These are phyloP conservation scores for Sphagnum contortum DNA, from an alignment of 225 moss, liverwort and hornwort species.

Conservation along the genomic window DNA sequence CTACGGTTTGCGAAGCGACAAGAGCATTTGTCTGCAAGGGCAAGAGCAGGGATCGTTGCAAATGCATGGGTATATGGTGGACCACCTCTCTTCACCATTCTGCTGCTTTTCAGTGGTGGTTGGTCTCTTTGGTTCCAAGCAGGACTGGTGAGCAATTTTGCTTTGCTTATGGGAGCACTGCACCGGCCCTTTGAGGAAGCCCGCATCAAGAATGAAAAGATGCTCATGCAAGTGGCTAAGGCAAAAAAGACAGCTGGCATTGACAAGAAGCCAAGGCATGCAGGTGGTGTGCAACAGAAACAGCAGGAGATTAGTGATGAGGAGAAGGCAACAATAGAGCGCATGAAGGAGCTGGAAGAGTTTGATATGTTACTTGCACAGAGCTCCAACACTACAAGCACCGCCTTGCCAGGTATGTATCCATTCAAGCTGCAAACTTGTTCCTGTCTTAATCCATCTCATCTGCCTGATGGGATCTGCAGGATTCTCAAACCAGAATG, in stretches of 20 bases:
- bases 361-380: slow-evolving; percentile 58
- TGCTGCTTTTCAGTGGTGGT: slow-evolving; percentile 55
- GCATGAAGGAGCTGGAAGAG: slow-evolving; percentile 59
- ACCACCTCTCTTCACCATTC: slow-evolving; percentile 31
- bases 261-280: slow-evolving; percentile 16
- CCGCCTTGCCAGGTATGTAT: slow-evolving; percentile 22
- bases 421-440: background rate
- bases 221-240: slow-evolving; percentile 30
- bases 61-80: slow-evolving; percentile 61
- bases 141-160: slow-evolving; percentile 35
- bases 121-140: slow-evolving; percentile 32
- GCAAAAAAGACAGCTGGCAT: slow-evolving; percentile 20
- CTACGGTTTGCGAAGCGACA: slow-evolving; percentile 40
- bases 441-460: no score
- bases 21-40: slow-evolving; percentile 21
- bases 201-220: slow-evolving; percentile 59
- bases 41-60: slow-evolving; percentile 30
- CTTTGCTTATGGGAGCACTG: slow-evolving; percentile 46
- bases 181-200: slow-evolving; percentile 67
- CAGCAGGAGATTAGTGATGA: slow-evolving; percentile 42
- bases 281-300: slow-evolving; percentile 7
- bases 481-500: no score
- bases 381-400: slow-evolving; percentile 10
- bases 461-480: no score
- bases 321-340: slow-evolving; percentile 39